Conservation (phyloP, 208 protist species). For the Trypanosoma scelopori region DNA sequence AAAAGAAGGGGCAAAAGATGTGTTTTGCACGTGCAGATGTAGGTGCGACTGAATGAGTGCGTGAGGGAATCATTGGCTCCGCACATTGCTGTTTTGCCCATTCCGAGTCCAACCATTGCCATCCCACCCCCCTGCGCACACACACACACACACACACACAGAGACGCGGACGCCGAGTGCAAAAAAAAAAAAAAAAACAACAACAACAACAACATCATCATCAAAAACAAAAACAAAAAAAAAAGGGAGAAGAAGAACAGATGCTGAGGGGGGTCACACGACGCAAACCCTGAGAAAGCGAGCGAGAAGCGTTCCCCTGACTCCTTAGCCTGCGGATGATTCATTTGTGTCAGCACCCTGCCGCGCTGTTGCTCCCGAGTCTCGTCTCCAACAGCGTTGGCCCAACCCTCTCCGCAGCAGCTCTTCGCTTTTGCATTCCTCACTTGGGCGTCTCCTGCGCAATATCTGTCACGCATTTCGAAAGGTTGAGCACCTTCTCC, state of each 20-base stretch:
- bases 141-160: slow-evolving; percentile 17
- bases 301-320: neutral
- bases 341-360: neutral
- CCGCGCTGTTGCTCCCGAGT: neutral
- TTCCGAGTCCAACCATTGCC: no score
- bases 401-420: neutral
- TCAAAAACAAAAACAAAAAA: slow-evolving; percentile 13
- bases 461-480: slow-evolving; percentile 39
- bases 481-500: slow-evolving; percentile 53
- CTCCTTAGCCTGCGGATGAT: no score
- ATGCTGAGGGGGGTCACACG: no score
- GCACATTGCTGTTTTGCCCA: no score
- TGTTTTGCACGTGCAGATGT: no score
- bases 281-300: neutral
- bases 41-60: no score
- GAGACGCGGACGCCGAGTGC: neutral
- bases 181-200: neutral
- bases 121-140: neutral
- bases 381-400: neutral
- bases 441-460: slow-evolving; percentile 25
- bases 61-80: no score
- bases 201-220: neutral
- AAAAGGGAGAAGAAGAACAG: slow-evolving; percentile 12
- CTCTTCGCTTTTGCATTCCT: neutral
- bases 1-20: slow-evolving; percentile 1